Conservation (phyloP, 768 basidiomycete species). For the Collybia nuda region DNA sequence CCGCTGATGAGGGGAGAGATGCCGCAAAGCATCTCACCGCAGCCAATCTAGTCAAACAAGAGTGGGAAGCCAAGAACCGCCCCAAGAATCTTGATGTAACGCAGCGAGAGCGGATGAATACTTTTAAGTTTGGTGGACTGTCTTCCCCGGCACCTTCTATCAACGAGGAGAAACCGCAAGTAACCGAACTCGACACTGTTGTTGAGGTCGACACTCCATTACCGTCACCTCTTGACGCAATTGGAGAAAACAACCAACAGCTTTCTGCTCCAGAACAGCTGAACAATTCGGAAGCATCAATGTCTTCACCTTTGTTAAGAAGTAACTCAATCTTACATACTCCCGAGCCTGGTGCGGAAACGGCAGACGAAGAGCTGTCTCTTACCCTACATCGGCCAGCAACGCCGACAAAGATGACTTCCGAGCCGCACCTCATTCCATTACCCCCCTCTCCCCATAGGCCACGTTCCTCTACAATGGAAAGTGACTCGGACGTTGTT, state of each 20-base stretch:
- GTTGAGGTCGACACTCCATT: slow-evolving; percentile 11
- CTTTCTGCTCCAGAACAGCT: too few relatives aligned
- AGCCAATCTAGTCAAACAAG: slow-evolving; percentile 51
- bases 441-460: slow-evolving; percentile 13
- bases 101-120: slow-evolving; percentile 26
- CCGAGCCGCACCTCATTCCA: slow-evolving; percentile 13
- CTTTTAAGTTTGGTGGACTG: slow-evolving; percentile 33
- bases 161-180: neutral
- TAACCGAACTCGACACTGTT: slow-evolving; percentile 1
- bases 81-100: slow-evolving; percentile 11
- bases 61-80: slow-evolving; percentile 48
- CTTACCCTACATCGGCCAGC: slow-evolving; percentile 2
- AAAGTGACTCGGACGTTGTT: neutral
- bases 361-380: neutral
- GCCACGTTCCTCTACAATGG: neutral
- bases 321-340: neutral
- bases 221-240: slow-evolving; percentile 3
- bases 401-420: slow-evolving; percentile 2
- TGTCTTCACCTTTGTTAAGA: neutral
- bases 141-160: slow-evolving; percentile 6
- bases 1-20: slow-evolving; percentile 13
- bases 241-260: neutral
- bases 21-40: slow-evolving; percentile 30
- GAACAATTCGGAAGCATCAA: too few relatives aligned
- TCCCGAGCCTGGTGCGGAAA: neutral